A percentile compares a stretch with the other conserved stretches of the same genome.
Conservation (phyloP, 495 filamentous ascomycete species). For the Xylaria cubensis region DNA sequence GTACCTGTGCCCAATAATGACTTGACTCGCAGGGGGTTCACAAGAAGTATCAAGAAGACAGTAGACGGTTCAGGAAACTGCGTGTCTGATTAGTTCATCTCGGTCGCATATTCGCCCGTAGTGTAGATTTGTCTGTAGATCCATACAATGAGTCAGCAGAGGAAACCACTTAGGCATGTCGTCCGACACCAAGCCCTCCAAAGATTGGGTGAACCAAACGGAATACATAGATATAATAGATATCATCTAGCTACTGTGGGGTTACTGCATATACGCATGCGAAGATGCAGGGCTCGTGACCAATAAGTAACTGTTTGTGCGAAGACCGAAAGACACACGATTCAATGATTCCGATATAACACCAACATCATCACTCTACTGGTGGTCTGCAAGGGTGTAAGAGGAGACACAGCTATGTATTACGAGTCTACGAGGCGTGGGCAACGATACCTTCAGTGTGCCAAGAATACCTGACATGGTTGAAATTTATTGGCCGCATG, state of each 20-base stretch:
- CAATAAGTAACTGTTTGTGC: neutral
- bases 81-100: constrained; percentile 4
- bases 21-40: neutral
- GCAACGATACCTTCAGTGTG: too few relatives aligned
- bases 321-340: neutral
- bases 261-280: neutral
- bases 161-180: neutral
- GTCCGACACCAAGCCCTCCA: neutral
- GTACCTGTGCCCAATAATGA: neutral
- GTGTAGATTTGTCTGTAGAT: neutral
- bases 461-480: too few relatives aligned
- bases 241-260: neutral
- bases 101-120: constrained; percentile 13
- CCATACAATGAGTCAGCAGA: neutral
- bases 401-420: too few relatives aligned
- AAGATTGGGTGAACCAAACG: neutral
- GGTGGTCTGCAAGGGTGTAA: too few relatives aligned
- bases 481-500: too few relatives aligned
- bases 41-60: constrained; percentile 6
- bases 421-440: too few relatives aligned
- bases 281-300: neutral
- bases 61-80: neutral
- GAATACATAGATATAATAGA: neutral
- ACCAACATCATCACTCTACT: neutral
- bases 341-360: neutral